Evolutionary conservation across 164 flowering plant species (phyloP).

Genomic region (Vitis amurensis): DNA sequence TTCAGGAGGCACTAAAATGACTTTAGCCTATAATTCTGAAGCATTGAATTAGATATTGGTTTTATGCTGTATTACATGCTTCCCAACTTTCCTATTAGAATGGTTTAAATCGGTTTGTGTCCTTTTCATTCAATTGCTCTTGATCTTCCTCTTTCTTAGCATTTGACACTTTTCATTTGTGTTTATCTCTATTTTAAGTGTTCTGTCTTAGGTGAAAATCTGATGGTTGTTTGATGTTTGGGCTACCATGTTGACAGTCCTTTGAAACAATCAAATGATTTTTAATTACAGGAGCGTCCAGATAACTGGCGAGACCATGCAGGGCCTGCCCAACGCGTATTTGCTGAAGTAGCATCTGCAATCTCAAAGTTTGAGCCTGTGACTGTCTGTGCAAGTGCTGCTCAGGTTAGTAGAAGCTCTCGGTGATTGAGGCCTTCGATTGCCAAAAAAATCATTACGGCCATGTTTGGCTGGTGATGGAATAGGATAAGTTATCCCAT

Average conservation of each 20-base stretch:
- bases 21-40: too few species aligned
- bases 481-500: too few species aligned
- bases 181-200: neutral
- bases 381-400: slow-evolving; percentile 81
- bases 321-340: slow-evolving; percentile 60
- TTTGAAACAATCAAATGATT: slow-evolving; percentile 6
- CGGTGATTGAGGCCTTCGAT: neutral
- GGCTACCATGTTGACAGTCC: neutral
- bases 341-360: slow-evolving; percentile 68
- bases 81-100: neutral
- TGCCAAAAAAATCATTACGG: too few species aligned
- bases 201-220: neutral
- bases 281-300: slow-evolving; percentile 63
- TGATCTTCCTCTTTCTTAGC: neutral
- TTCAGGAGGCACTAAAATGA: too few species aligned
- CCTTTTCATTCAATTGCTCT: neutral
- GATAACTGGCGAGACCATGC: slow-evolving; percentile 89
- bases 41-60: neutral
- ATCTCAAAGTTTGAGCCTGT: slow-evolving; percentile 87
- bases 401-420: slow-evolving; percentile 51
- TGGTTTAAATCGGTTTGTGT: neutral
- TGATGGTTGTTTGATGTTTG: neutral
- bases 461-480: too few species aligned
- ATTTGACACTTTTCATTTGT: neutral
- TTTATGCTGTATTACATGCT: neutral